These are phyloP conservation scores for Lactarius quietus DNA, from an alignment of 768 basidiomycete genomes.

Conservation along the genomic window DNA sequence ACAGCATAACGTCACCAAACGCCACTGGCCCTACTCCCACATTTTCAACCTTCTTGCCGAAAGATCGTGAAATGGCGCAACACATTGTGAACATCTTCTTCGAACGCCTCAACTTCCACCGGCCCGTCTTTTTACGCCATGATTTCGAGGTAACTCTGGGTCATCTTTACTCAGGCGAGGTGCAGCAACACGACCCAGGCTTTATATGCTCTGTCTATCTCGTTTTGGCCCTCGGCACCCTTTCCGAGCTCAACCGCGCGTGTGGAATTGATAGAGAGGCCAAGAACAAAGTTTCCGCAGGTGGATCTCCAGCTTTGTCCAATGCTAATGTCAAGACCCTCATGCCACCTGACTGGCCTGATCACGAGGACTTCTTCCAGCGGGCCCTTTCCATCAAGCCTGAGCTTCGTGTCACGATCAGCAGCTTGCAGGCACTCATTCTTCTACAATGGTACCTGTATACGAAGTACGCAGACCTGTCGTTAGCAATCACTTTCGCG, in stretches of 20 bases:
- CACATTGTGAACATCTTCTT: constrained; percentile 72
- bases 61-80: constrained; percentile 63
- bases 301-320: constrained; percentile 30
- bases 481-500: constrained; percentile 8
- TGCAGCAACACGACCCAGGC: constrained; percentile 64
- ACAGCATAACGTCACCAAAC: constrained; percentile 33
- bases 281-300: constrained; percentile 35
- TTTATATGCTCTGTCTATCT: constrained; percentile 76
- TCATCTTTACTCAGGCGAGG: constrained; percentile 59
- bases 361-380: constrained; percentile 82
- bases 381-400: constrained; percentile 75
- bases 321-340: constrained; percentile 50
- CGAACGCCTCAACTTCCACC: constrained; percentile 69
- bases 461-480: constrained; percentile 57
- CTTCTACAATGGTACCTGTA: constrained; percentile 88
- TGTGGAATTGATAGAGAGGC: constrained; percentile 49
- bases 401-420: constrained; percentile 76
- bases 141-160: constrained; percentile 65
- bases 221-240: constrained; percentile 73
- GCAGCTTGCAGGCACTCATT: constrained; percentile 79
- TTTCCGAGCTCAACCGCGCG: constrained; percentile 75
- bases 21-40: constrained; percentile 33
- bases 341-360: constrained; percentile 69
- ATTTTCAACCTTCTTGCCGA: constrained; percentile 67
- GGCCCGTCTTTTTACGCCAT: constrained; percentile 67